Evolutionary conservation across 495 filamentous ascomycete species (phyloP).

Genomic region (Pseudotulostoma volvatum): DNA sequence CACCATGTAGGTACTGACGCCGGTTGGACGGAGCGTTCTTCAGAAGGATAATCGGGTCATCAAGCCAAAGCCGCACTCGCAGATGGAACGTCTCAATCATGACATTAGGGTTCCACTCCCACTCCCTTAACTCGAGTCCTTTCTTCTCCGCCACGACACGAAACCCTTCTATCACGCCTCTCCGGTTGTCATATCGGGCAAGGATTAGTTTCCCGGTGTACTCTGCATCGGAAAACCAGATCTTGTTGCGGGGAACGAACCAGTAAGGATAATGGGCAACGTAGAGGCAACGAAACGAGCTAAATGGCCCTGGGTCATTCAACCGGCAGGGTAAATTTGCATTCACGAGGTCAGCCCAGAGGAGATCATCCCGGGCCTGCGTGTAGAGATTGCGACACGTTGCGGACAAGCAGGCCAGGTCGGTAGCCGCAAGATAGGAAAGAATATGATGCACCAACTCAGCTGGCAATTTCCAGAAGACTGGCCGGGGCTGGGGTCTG

Average conservation of each 20-base stretch:
- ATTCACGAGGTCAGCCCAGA: conserved; percentile 49
- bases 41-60: conserved; percentile 52
- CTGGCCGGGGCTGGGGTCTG: conserved; percentile 5
- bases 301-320: conserved; percentile 35
- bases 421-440: conserved; percentile 38
- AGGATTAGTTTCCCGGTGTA: conserved; percentile 55
- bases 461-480: conserved; percentile 36
- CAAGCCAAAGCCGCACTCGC: conserved; percentile 46
- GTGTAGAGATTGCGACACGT: conserved; percentile 38
- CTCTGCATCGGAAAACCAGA: conserved; percentile 74
- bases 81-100: conserved; percentile 62
- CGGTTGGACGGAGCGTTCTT: conserved; percentile 14
- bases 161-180: conserved; percentile 67
- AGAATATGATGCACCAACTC: conserved; percentile 49
- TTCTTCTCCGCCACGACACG: conserved; percentile 50
- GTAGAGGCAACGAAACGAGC: conserved; percentile 52
- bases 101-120: conserved; percentile 50
- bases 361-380: conserved; percentile 36
- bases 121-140: conserved; percentile 34
- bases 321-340: conserved; percentile 38
- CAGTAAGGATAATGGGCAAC: conserved; percentile 61
- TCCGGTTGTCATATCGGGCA: conserved; percentile 50
- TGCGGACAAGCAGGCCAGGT: conserved; percentile 35
- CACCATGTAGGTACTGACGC: conserved; percentile 15
- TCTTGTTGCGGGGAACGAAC: conserved; percentile 62